These are phyloP conservation scores for Cystobasidium pallidum DNA, from an alignment of 1,284 basidiomycete genomes.

Conservation along the genomic window DNA sequence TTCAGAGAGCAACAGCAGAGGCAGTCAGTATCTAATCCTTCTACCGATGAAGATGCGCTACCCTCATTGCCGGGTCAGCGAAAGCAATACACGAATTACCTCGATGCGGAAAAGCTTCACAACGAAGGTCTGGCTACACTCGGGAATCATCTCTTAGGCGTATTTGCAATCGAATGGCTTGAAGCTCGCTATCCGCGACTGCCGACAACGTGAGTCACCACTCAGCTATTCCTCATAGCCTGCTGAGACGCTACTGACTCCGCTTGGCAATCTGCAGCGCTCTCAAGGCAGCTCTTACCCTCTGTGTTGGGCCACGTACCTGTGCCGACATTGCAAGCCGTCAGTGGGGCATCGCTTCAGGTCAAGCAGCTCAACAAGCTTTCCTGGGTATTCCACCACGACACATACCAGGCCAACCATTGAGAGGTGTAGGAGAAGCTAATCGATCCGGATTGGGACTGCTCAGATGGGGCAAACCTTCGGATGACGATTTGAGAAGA, in stretches of 20 bases:
- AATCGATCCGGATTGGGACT: conserved; percentile 52
- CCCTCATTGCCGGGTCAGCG: not conserved
- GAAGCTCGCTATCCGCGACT: conserved; percentile 84
- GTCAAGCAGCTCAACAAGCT: conserved; percentile 50
- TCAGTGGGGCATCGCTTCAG: conserved; percentile 53
- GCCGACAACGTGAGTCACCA: conserved; percentile 63
- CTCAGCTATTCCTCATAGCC: not conserved
- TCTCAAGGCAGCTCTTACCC: conserved; percentile 84
- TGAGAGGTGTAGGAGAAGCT: conserved; percentile 45
- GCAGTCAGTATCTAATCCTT: not conserved
- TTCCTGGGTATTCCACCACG: conserved; percentile 47
- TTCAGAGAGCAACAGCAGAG: conserved; percentile 14
- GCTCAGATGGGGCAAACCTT: conserved; percentile 55
- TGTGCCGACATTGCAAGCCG: conserved; percentile 75
- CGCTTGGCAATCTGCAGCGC: not conserved
- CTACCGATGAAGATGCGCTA: not conserved
- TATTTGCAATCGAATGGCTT: conserved; percentile 86
- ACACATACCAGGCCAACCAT: conserved; percentile 42
- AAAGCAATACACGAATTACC: conserved; percentile 47
- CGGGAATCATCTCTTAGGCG: conserved; percentile 87
- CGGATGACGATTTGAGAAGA: conserved; percentile 46
- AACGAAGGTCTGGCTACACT: conserved; percentile 79
- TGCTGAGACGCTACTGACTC: not conserved
- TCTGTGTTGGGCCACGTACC: conserved; percentile 82
- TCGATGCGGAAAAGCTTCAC: conserved; percentile 57